Conservation (phyloP, 2,329 filamentous ascomycete species). For the Dactylonectria macrodidyma region DNA sequence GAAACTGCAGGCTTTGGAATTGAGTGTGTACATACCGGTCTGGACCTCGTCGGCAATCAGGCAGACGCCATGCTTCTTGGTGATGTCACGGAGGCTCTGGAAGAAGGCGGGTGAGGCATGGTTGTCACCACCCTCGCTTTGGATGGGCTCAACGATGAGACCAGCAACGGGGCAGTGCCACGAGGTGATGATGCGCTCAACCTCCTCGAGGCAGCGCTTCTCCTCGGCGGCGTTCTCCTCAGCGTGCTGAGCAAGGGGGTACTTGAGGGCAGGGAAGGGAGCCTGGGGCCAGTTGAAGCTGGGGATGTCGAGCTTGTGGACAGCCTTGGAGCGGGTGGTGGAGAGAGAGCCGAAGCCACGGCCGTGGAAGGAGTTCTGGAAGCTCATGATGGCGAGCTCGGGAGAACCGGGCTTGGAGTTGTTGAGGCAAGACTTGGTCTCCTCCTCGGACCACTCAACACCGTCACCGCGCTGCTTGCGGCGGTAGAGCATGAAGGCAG, state of each 20-base stretch:
- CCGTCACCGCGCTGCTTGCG: constrained; percentile 79
- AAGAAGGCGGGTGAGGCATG: constrained; percentile 86
- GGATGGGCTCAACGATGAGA: constrained; percentile 84
- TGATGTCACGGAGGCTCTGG: constrained; percentile 80
- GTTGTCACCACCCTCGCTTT: constrained; percentile 89
- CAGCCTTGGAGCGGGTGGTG: constrained; percentile 85
- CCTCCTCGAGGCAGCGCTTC: constrained; percentile 79
- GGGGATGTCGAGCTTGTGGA: constrained; percentile 91
- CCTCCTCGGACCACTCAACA: constrained; percentile 79
- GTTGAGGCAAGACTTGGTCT: constrained; percentile 77
- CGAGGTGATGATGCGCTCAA: constrained; percentile 78
- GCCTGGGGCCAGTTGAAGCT: constrained; percentile 90
- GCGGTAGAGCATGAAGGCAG: constrained; percentile 86
- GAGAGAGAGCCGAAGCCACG: constrained; percentile 84
- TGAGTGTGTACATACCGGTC: constrained; percentile 62
- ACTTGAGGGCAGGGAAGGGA: constrained; percentile 83
- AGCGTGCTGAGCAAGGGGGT: constrained; percentile 79
- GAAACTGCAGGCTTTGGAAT: neutral
- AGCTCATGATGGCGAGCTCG: constrained; percentile 83
- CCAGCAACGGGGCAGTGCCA: constrained; percentile 80
- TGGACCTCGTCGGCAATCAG: constrained; percentile 90
- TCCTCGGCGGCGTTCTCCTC: constrained; percentile 81
- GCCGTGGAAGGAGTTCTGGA: constrained; percentile 85
- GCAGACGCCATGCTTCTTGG: constrained; percentile 77
- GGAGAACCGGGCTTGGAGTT: constrained; percentile 83